Percentiles rank a stretch among this genome's conserved stretches.
Evolutionary conservation across 768 basidiomycete species (phyloP).

Genomic region (Flagelloscypha sp.): DNA sequence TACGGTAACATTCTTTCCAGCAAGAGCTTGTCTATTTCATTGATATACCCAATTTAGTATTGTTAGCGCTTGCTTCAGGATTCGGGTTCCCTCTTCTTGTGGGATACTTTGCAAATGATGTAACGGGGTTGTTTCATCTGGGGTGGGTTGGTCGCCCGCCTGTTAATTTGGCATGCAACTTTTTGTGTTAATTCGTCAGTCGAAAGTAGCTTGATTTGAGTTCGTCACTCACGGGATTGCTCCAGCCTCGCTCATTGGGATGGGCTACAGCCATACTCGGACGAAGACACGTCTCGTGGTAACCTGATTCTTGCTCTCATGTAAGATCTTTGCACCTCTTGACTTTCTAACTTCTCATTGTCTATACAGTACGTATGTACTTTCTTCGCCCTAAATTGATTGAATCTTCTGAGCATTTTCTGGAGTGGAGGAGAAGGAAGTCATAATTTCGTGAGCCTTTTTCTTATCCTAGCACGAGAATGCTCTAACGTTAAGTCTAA

Average conservation of each 20-base stretch:
- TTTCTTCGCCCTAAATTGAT: neutral
- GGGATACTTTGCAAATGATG: slow-evolving; percentile 54
- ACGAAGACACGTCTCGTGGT: slow-evolving; percentile 71
- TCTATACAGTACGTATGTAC: neutral
- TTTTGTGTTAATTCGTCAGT: slow-evolving; percentile 65
- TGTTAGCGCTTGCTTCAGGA: slow-evolving; percentile 51
- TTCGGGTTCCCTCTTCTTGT: slow-evolving; percentile 49
- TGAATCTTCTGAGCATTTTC: slow-evolving; percentile 29
- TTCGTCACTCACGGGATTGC: neutral
- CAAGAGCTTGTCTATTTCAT: neutral
- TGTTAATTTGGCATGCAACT: slow-evolving; percentile 66
- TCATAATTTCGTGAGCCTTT: slow-evolving; percentile 62
- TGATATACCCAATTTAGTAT: slow-evolving; percentile 33
- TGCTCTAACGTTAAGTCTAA: neutral
- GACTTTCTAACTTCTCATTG: neutral
- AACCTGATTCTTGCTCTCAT: slow-evolving; percentile 65
- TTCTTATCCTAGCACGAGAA: neutral
- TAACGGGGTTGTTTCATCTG: slow-evolving; percentile 62
- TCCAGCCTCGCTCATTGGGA: slow-evolving; percentile 70
- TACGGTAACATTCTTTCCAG: slow-evolving; percentile 35
- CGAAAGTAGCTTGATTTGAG: neutral
- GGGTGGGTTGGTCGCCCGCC: slow-evolving; percentile 56
- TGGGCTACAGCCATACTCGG: slow-evolving; percentile 72
- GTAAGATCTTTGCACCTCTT: slow-evolving; percentile 12
- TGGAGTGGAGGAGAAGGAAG: slow-evolving; percentile 72